Conservation (phyloP, 768 basidiomycete species). For the Lenzites betulinus region DNA sequence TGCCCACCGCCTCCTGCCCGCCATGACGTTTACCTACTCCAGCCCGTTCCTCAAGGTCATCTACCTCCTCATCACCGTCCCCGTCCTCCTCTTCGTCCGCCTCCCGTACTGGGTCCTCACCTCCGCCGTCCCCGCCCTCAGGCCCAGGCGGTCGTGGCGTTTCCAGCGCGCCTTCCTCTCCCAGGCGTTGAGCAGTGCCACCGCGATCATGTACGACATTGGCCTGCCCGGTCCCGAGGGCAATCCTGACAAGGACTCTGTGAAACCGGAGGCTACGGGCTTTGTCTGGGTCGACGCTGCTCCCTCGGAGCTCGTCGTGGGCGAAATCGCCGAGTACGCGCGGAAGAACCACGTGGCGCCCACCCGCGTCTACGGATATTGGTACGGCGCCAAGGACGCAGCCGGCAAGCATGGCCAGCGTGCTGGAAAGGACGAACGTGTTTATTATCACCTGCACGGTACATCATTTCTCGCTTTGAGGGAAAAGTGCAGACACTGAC, state of each 20-base stretch:
- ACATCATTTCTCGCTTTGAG: neutral
- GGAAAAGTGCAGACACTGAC: neutral
- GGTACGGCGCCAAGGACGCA: conserved; percentile 22
- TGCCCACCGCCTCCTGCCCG: too few relatives aligned
- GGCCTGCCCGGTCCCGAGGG: conserved; percentile 4
- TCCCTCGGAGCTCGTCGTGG: conserved; percentile 23
- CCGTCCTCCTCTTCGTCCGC: conserved; percentile 1
- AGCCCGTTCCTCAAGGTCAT: neutral
- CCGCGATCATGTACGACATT: neutral
- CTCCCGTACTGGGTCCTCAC: conserved; percentile 11
- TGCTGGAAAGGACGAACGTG: conserved; percentile 34
- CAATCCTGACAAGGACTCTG: too few relatives aligned
- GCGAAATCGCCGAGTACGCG: conserved; percentile 31
- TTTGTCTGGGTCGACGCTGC: conserved; percentile 29
- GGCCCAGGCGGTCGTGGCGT: conserved; percentile 10
- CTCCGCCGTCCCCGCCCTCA: neutral
- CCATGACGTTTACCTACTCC: too few relatives aligned
- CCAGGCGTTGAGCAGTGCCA: neutral
- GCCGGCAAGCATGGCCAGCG: conserved; percentile 21
- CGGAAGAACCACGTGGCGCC: conserved; percentile 25
- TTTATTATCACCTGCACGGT: conserved; percentile 37
- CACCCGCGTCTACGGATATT: conserved; percentile 27
- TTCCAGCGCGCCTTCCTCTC: conserved; percentile 18
- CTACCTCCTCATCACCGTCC: neutral
- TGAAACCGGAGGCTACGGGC: neutral